Evolutionary conservation across 352 stramenopile genomes (phyloP).

Genomic region (Phytophthora podocarpi): DNA sequence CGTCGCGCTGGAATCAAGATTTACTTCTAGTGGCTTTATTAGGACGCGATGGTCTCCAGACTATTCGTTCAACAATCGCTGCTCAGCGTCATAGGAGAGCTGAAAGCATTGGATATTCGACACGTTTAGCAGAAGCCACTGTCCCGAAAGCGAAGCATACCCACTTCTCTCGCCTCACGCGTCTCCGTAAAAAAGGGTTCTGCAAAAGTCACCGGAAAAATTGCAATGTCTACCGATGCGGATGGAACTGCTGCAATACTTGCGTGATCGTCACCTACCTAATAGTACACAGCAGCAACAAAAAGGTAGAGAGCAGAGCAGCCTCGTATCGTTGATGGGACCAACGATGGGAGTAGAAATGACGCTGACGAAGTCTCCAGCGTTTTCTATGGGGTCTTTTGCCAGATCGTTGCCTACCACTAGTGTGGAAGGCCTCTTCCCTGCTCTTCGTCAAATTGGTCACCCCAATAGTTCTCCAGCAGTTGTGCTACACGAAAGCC

Average conservation of each 20-base stretch:
- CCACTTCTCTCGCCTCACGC: background rate
- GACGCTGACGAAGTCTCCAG: background rate
- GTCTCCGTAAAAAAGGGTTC: slow-evolving; percentile 3
- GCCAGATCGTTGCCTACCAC: background rate
- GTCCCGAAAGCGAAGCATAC: background rate
- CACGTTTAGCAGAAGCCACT: slow-evolving; percentile 31
- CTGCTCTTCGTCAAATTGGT: background rate
- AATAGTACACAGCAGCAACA: background rate
- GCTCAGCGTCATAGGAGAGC: slow-evolving; percentile 36
- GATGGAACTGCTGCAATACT: slow-evolving; percentile 18
- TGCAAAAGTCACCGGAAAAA: background rate
- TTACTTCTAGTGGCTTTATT: slow-evolving; percentile 36
- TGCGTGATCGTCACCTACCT: slow-evolving; percentile 11
- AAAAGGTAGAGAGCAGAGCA: background rate
- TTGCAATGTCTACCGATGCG: background rate
- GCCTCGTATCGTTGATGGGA: background rate
- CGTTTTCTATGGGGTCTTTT: slow-evolving; percentile 4
- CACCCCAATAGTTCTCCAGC: background rate
- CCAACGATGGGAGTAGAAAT: background rate
- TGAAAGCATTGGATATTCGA: slow-evolving; percentile 27
- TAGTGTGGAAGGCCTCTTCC: slow-evolving; percentile 2
- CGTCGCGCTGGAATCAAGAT: slow-evolving; percentile 21
- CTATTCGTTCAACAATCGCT: slow-evolving; percentile 29
- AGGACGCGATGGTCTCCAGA: slow-evolving; percentile 38
- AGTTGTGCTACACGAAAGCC: too few relatives aligned